A percentile compares a stretch with the other conserved stretches of the same genome.
phyloP scores from a whole-genome alignment of 352 stramenopile genomes.

The Chrysophaeum taylorii region DNA sequence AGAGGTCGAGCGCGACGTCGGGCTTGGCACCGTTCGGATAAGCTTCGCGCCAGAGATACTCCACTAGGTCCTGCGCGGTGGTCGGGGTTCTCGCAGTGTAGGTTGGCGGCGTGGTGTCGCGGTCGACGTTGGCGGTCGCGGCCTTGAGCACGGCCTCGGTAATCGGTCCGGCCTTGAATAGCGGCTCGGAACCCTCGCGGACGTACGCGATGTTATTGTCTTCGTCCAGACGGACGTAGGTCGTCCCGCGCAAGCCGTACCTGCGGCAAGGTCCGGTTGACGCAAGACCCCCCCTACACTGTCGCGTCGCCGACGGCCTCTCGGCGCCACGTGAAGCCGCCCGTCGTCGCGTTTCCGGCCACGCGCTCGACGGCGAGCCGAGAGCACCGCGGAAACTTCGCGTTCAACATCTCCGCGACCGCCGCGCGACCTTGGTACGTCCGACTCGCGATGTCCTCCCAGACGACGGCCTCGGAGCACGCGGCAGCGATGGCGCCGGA shows the following conservation, averaged over 20 bases:
- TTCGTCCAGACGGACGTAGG: background rate
- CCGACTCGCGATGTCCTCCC: background rate
- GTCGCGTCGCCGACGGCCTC: background rate
- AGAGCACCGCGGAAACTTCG: background rate
- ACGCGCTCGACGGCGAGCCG: background rate
- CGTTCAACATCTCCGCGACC: background rate
- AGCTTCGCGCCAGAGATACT: conserved; percentile 6
- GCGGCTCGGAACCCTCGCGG: background rate
- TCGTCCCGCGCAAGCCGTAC: conserved; percentile 3
- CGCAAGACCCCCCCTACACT: too few relatives aligned
- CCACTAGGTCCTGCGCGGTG: background rate
- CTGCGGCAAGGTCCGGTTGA: too few relatives aligned
- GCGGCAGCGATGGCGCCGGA: background rate
- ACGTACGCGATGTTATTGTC: background rate
- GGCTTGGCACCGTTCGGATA: background rate
- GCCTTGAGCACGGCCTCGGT: conserved; percentile 1
- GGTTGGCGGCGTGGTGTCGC: background rate
- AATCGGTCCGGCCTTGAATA: background rate
- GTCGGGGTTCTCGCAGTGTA: background rate
- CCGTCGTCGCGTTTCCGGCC: background rate
- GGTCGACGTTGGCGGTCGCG: background rate
- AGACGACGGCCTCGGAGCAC: background rate
- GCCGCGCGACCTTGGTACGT: background rate
- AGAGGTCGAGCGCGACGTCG: background rate
- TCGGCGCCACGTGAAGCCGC: background rate